Percentiles rank a stretch among this genome's conserved stretches.
These are phyloP conservation scores for Mariannaea sp. DNA, from an alignment of 2,329 filamentous ascomycete species.

Conservation along the genomic window DNA sequence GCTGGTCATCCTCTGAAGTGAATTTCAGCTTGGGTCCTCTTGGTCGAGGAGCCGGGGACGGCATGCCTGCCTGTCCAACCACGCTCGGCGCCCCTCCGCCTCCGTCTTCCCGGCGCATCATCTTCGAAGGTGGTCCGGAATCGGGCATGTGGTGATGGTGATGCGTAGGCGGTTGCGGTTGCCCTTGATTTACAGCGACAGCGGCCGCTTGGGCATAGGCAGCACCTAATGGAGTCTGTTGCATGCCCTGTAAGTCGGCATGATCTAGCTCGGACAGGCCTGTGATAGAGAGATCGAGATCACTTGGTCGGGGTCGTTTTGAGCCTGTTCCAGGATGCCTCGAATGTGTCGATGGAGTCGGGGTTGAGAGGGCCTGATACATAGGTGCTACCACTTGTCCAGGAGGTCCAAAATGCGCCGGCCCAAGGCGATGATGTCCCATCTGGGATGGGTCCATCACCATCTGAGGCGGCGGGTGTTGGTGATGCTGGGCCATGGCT, in stretches of 20 bases:
- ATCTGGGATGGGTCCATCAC: slow-evolving; percentile 62
- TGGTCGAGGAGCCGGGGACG: slow-evolving; percentile 76
- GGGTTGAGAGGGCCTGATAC: slow-evolving; percentile 55
- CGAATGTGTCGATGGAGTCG: slow-evolving; percentile 41
- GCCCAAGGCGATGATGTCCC: slow-evolving; percentile 56
- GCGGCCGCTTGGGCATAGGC: slow-evolving; percentile 54
- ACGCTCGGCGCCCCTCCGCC: slow-evolving; percentile 75
- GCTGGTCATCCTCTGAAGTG: slow-evolving; percentile 85
- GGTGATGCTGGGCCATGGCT: slow-evolving; percentile 49
- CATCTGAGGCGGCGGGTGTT: slow-evolving; percentile 58
- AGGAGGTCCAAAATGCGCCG: slow-evolving; percentile 57
- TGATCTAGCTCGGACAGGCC: slow-evolving; percentile 59
- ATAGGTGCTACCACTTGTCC: slow-evolving; percentile 57
- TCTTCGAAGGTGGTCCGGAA: slow-evolving; percentile 70
- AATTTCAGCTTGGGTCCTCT: slow-evolving; percentile 92
- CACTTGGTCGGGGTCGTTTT: slow-evolving; percentile 62
- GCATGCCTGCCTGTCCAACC: slow-evolving; percentile 87
- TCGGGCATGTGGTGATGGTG: slow-evolving; percentile 83
- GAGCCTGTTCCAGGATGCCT: slow-evolving; percentile 43
- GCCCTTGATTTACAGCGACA: slow-evolving; percentile 35
- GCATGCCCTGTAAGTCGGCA: slow-evolving; percentile 59
- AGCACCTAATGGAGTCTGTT: slow-evolving; percentile 57
- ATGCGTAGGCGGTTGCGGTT: slow-evolving; percentile 63
- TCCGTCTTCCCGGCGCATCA: slow-evolving; percentile 64
- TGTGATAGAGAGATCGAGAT: slow-evolving; percentile 60